phyloP scores from a whole-genome alignment of 345 rosid species.

The Anacardium occidentale region DNA sequence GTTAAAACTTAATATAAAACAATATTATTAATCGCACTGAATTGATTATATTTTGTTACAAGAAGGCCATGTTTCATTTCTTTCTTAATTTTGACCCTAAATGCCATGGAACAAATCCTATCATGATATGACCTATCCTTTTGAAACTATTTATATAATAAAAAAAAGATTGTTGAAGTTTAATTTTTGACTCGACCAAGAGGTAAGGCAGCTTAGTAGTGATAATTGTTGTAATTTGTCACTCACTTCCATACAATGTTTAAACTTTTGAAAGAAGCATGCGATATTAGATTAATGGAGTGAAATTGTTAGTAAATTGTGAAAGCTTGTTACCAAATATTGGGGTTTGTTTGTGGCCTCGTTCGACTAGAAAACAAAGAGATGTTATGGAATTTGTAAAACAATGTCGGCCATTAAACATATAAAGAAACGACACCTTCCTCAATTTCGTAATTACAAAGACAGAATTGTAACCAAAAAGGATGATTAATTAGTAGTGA shows the following conservation, averaged over 20 bases:
- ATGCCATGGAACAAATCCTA: too few relatives aligned
- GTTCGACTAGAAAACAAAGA: neutral
- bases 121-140: too few relatives aligned
- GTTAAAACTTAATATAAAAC: too few relatives aligned
- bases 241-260: neutral
- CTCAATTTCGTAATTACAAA: conserved; percentile 32
- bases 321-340: conserved; percentile 14
- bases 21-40: too few relatives aligned
- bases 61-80: too few relatives aligned
- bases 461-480: conserved; percentile 24
- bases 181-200: too few relatives aligned
- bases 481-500: neutral
- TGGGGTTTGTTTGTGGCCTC: conserved; percentile 10
- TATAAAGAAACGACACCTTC: conserved; percentile 15
- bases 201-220: too few relatives aligned
- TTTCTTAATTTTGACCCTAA: too few relatives aligned
- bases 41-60: too few relatives aligned
- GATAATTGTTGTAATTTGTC: too few relatives aligned
- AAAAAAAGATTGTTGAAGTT: too few relatives aligned
- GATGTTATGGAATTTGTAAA: conserved; percentile 18
- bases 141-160: too few relatives aligned
- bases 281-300: neutral
- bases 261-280: neutral
- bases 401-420: conserved; percentile 39
- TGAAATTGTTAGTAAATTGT: neutral